phyloP scores from a whole-genome alignment of 805 yeast genomes.

The Tetrapisispora namnaoensis region DNA sequence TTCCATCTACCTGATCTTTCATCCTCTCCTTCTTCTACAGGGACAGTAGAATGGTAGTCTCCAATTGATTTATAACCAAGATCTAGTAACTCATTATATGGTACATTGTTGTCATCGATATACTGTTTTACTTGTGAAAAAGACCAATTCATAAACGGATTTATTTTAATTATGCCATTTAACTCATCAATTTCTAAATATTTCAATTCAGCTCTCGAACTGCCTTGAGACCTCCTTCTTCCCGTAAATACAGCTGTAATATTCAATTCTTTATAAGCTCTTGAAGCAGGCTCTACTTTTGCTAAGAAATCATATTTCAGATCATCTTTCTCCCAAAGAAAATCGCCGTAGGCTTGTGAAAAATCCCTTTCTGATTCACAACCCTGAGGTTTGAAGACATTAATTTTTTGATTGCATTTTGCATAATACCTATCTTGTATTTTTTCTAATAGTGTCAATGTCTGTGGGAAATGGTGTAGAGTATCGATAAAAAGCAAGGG shows the following conservation, averaged over 20 bases:
- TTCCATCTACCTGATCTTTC: slow-evolving; percentile 97
- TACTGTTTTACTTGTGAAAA: slow-evolving; percentile 64
- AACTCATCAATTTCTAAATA: slow-evolving; percentile 67
- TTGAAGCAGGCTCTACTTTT: slow-evolving; percentile 84
- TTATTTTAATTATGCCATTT: slow-evolving; percentile 70
- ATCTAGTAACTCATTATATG: slow-evolving; percentile 76
- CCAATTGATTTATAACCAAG: slow-evolving; percentile 87
- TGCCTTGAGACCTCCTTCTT: slow-evolving; percentile 84
- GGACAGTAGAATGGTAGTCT: slow-evolving; percentile 89
- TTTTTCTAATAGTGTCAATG: slow-evolving; percentile 57
- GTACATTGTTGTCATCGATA: slow-evolving; percentile 61
- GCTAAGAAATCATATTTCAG: slow-evolving; percentile 72
- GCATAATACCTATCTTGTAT: slow-evolving; percentile 45
- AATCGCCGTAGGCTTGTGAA: slow-evolving; percentile 55
- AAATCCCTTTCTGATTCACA: slow-evolving; percentile 54
- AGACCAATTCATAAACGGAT: slow-evolving; percentile 79
- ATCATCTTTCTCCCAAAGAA: slow-evolving; percentile 78
- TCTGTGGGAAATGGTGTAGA: slow-evolving; percentile 90
- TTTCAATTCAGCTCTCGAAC: slow-evolving; percentile 59
- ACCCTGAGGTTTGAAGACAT: slow-evolving; percentile 58
- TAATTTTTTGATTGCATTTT: slow-evolving; percentile 33
- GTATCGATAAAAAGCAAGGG: slow-evolving; percentile 86
- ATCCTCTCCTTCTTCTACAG: slow-evolving; percentile 85
- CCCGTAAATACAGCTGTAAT: slow-evolving; percentile 90
- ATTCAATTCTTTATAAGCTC: slow-evolving; percentile 65